A percentile compares a stretch with the other conserved stretches of the same genome.
phyloP scores from a whole-genome alignment of 2,329 filamentous ascomycete species.

The Fusarium foetens region DNA sequence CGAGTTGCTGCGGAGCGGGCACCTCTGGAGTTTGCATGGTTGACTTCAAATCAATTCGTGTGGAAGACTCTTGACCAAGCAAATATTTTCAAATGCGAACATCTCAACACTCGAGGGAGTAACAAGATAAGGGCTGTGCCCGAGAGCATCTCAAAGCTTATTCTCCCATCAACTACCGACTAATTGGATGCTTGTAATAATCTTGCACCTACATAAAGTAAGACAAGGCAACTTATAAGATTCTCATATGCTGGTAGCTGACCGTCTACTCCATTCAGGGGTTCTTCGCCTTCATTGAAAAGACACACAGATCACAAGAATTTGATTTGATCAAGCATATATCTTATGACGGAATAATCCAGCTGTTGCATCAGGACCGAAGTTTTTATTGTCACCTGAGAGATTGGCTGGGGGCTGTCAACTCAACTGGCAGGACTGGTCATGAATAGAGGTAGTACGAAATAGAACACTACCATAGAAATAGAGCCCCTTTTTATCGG shows the following conservation, averaged over 20 bases:
- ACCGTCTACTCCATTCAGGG: not conserved
- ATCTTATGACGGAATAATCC: fast-evolving
- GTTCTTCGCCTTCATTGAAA: not conserved
- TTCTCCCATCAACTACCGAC: not conserved
- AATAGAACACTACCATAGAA: not conserved
- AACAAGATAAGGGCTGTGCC: not conserved
- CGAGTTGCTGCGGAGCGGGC: not conserved
- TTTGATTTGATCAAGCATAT: not conserved
- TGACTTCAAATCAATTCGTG: not conserved
- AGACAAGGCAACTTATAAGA: not conserved
- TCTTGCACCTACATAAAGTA: not conserved
- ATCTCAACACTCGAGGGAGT: no score
- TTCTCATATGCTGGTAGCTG: not conserved
- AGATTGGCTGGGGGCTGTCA: not conserved
- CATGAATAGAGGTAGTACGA: not conserved
- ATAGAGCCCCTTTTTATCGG: not conserved
- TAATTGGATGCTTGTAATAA: not conserved
- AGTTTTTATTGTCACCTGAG: not conserved
- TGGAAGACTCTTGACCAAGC: not conserved
- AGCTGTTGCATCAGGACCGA: not conserved
- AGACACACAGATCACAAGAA: not conserved
- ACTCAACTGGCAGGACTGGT: not conserved
- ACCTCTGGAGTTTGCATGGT: not conserved
- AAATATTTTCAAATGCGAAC: not conserved
- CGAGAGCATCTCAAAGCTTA: not conserved